Conservation (phyloP, 2,329 filamentous ascomycete genomes). For the Leptosphaerulina australis region DNA sequence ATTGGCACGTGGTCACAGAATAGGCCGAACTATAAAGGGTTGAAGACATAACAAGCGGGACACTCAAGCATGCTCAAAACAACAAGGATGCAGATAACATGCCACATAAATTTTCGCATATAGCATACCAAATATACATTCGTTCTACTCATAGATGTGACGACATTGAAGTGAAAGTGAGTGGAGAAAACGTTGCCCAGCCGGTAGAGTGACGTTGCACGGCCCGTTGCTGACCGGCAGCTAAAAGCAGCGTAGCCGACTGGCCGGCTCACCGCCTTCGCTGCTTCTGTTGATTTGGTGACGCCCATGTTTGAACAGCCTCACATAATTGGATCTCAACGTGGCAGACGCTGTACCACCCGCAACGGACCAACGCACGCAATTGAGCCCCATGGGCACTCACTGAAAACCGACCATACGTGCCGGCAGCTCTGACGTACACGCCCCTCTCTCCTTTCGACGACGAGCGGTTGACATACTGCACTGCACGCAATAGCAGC, state of each 20-base stretch:
- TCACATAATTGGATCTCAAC: conserved; percentile 42
- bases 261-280: conserved; percentile 29
- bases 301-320: conserved; percentile 16
- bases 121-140: conserved; percentile 1
- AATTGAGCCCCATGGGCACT: conserved; percentile 42
- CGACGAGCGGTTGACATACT: background rate
- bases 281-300: conserved; percentile 33
- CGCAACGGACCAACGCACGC: conserved; percentile 26
- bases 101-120: background rate
- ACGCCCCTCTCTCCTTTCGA: background rate
- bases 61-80: background rate
- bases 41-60: background rate
- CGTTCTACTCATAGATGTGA: too few species aligned
- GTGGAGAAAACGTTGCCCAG: background rate
- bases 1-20: too few species aligned
- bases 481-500: conserved; percentile 3
- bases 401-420: conserved; percentile 15
- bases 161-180: too few species aligned
- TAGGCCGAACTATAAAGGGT: too few species aligned
- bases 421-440: conserved; percentile 8
- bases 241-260: conserved; percentile 33
- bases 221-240: conserved; percentile 32
- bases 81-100: background rate
- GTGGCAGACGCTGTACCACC: conserved; percentile 41
- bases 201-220: conserved; percentile 22